Evolutionary conservation across 1,139 yeast species (phyloP), one percentile per base, ranked within the genome.

Genomic region (Lodderomyces elongisporus): DNA sequence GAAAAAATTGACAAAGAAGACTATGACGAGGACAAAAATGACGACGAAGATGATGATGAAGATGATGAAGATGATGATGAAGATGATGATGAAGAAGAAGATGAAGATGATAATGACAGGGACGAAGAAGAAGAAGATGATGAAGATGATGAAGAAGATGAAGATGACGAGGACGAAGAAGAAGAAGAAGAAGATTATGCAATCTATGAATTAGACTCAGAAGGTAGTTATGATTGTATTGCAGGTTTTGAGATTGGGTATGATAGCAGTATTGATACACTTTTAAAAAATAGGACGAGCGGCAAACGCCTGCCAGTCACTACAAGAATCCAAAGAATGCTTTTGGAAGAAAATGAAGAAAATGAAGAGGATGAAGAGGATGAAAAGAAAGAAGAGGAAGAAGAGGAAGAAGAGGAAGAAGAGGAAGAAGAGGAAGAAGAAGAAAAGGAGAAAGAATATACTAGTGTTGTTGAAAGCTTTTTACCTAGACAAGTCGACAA

Each of bases 341-440:
- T n/a, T n/a, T n/a, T n/a, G 10, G 26, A 24, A 24, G 20, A 24
- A 13, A 13, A 24, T 7, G 14, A 24, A n/a, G 14, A 13, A 10
- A 13, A n/a, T 7, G 26, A 24, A 24, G 26, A 24, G 10, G 26
- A 24, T 7, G 14, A 24, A 13, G 26, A 24, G 14, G 26, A 24
- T 6, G 24, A 28, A 28, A 16, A 17, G 13, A 25, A 20, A 8
- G 31, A 30, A 12, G 21, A 17, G 6, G 33, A 30, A 13, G 24
- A 30, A 27, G 23, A 27, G 15, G 30, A 27, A 21, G 27, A 18
- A 36, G 30, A 23, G 30, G 24, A 29, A 15, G 30, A 23, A 18
- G 33, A 17, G 21, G 46, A 35, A 30, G 33, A 35, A 14, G 38
- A 31, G 4, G 40, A 32, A 8, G 39, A 36, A 5, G 33, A 23